Percentiles rank a stretch among this genome's conserved stretches.
Evolutionary conservation across 495 filamentous ascomycete genomes (phyloP).

Genomic region (Podospora comata): DNA sequence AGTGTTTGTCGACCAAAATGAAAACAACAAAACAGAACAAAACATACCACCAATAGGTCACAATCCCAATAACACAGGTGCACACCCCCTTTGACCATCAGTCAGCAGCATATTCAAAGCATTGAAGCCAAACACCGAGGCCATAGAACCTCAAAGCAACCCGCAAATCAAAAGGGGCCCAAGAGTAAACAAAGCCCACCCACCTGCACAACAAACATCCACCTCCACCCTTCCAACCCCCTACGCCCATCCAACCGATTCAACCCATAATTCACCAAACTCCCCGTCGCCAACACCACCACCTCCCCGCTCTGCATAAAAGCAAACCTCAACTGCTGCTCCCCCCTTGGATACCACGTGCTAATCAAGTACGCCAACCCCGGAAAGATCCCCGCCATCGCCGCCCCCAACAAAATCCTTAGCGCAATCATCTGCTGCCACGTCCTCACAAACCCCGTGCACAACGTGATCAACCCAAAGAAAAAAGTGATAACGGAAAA

Average conservation of each 20-base stretch:
- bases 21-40: background rate
- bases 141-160: no score
- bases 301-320: slow-evolving; percentile 70
- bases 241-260: slow-evolving; percentile 59
- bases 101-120: background rate
- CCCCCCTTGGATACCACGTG: slow-evolving; percentile 67
- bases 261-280: slow-evolving; percentile 69
- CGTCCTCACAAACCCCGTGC: slow-evolving; percentile 65
- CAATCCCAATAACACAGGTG: slow-evolving; percentile 61
- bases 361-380: slow-evolving; percentile 68
- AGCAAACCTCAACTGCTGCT: slow-evolving; percentile 74
- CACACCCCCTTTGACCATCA: slow-evolving; percentile 38
- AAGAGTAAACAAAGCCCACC: background rate
- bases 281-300: slow-evolving; percentile 64
- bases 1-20: background rate
- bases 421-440: slow-evolving; percentile 74
- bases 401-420: slow-evolving; percentile 66
- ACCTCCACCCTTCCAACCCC: slow-evolving; percentile 68
- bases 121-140: no score
- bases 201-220: slow-evolving; percentile 70
- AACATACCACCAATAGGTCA: slow-evolving; percentile 63
- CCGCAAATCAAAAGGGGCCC: background rate
- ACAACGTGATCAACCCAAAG: slow-evolving; percentile 70
- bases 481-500: slow-evolving; percentile 64
- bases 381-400: slow-evolving; percentile 68